Percentiles rank a stretch among this genome's conserved stretches.
These are phyloP conservation scores for Thuja plicata DNA, from an alignment of 83 land plant genomes.

Conservation along the genomic window DNA sequence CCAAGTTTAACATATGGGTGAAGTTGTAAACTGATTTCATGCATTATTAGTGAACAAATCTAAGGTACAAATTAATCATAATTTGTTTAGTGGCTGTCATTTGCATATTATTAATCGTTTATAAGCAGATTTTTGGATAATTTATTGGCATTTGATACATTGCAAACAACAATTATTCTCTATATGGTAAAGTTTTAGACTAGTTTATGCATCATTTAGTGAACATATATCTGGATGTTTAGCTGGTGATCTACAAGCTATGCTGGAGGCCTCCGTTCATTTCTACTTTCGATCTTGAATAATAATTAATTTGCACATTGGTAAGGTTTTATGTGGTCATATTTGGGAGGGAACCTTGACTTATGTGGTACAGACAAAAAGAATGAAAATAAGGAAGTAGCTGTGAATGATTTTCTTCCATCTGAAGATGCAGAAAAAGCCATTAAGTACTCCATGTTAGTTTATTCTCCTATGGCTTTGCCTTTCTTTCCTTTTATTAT, in stretches of 20 bases:
- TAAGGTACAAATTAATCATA: neutral
- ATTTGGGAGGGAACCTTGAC: slow-evolving; percentile 7
- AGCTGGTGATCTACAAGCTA: neutral
- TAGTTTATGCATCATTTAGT: neutral
- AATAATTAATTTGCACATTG: neutral
- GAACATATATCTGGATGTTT: neutral
- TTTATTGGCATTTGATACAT: neutral
- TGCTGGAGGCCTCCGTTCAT: neutral
- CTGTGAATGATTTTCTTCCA: slow-evolving; percentile 78
- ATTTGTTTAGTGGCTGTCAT: too few species aligned
- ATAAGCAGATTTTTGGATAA: neutral
- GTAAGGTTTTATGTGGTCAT: neutral
- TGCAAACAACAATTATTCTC: neutral
- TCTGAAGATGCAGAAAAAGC: slow-evolving; percentile 59
- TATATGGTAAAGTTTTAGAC: neutral
- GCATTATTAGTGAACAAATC: neutral
- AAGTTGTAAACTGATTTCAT: neutral
- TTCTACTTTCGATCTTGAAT: neutral
- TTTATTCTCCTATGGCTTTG: neutral
- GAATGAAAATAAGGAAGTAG: slow-evolving; percentile 92
- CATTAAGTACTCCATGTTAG: slow-evolving; percentile 84
- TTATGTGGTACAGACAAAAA: slow-evolving; percentile 59
- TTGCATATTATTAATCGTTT: neutral
- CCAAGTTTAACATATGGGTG: neutral
- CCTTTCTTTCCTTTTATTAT: neutral